A percentile compares a stretch with the other conserved stretches of the same genome.
Evolutionary conservation across 805 yeast species (phyloP).

Genomic region (Candida adriatica): DNA sequence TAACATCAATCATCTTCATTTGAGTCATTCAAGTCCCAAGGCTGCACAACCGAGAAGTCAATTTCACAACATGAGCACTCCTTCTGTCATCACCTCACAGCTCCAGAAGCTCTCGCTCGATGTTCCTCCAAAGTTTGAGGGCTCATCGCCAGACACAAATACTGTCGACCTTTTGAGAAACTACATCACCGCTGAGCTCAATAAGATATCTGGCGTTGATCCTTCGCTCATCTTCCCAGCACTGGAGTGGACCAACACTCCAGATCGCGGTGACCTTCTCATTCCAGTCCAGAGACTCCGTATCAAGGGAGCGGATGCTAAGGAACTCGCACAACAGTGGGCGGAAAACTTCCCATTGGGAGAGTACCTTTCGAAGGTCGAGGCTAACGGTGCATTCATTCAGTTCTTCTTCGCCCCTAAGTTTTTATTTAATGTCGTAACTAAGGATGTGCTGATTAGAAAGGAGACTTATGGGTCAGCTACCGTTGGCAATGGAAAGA

Average conservation of each 20-base stretch:
- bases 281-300: slow-evolving; percentile 90
- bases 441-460: slow-evolving; percentile 61
- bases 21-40: no score
- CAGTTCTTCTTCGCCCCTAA: slow-evolving; percentile 78
- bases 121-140: slow-evolving; percentile 41
- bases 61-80: slow-evolving; percentile 22
- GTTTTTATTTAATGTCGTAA: slow-evolving; percentile 59
- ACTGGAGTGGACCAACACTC: slow-evolving; percentile 77
- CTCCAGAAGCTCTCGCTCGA: slow-evolving; percentile 28
- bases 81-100: slow-evolving; percentile 25
- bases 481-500: slow-evolving; percentile 68
- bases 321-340: slow-evolving; percentile 69
- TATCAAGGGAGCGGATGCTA: slow-evolving; percentile 76
- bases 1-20: no score
- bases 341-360: slow-evolving; percentile 71
- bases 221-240: slow-evolving; percentile 68
- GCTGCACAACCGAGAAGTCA: no score
- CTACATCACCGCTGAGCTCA: slow-evolving; percentile 75
- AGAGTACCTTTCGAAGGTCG: slow-evolving; percentile 59
- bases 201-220: slow-evolving; percentile 67
- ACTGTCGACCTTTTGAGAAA: slow-evolving; percentile 86
- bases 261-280: slow-evolving; percentile 89
- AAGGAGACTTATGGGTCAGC: slow-evolving; percentile 60
- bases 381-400: slow-evolving; percentile 82
- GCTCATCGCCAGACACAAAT: slow-evolving; percentile 71